Evolutionary conservation across 371 early-diverging fungal genomes (phyloP).

Genomic region (Saksenaea vasiformis): DNA sequence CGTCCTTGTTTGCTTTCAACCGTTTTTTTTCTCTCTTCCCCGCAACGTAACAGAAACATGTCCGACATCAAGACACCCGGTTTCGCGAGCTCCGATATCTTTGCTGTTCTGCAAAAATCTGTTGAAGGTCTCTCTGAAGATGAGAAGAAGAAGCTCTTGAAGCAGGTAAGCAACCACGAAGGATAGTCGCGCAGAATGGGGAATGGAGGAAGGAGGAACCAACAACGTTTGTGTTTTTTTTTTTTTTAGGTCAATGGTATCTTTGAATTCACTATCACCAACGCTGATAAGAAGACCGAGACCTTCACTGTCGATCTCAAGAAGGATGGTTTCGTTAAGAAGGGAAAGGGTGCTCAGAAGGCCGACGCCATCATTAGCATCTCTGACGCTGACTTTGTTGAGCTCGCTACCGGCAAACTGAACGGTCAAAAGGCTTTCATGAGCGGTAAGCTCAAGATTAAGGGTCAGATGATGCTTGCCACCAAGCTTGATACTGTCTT

Average conservation of each 20-base stretch:
- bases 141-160: constrained; percentile 21
- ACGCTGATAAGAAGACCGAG: constrained; percentile 54
- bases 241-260: constrained; percentile 62
- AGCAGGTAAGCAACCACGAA: constrained; percentile 9
- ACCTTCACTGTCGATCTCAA: constrained; percentile 73
- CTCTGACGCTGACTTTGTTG: constrained; percentile 75
- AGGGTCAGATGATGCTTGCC: constrained; percentile 81
- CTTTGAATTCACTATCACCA: constrained; percentile 76
- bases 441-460: constrained; percentile 72
- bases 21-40: background rate
- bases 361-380: constrained; percentile 59
- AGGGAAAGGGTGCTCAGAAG: constrained; percentile 58
- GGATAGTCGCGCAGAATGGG: background rate
- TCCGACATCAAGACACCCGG: constrained; percentile 24
- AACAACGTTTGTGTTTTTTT: background rate
- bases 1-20: background rate
- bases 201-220: background rate
- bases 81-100: constrained; percentile 21
- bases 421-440: constrained; percentile 71
- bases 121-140: constrained; percentile 18
- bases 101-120: constrained; percentile 14
- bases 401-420: constrained; percentile 75
- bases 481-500: constrained; percentile 64
- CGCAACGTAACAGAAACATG: constrained; percentile 16
- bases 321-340: constrained; percentile 46